Percentiles rank a stretch among this genome's conserved stretches.
Conservation (phyloP, 768 basidiomycete species). For the Kockovaella imperatae region DNA sequence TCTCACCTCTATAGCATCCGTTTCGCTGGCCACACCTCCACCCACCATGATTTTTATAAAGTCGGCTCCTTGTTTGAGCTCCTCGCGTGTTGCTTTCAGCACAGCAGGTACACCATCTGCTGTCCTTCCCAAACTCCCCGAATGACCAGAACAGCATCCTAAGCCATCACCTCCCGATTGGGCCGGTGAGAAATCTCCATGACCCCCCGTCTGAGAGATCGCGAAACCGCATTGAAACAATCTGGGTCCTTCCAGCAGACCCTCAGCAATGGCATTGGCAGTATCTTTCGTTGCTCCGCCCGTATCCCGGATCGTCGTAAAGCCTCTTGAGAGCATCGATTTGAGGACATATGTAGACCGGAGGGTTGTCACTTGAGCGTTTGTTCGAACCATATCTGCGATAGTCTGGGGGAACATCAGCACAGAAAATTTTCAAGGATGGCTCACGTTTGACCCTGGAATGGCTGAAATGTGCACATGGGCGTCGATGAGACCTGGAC, state of each 20-base stretch:
- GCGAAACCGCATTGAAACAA: constrained; percentile 48
- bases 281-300: constrained; percentile 47
- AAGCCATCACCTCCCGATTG: constrained; percentile 17
- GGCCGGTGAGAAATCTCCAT: constrained; percentile 44
- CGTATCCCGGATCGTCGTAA: constrained; percentile 48
- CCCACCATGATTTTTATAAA: constrained; percentile 47
- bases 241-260: constrained; percentile 45
- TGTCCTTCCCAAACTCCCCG: constrained; percentile 38
- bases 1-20: no score
- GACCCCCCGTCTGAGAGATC: constrained; percentile 49
- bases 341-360: constrained; percentile 47
- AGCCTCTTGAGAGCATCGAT: constrained; percentile 47
- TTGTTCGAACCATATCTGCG: constrained; percentile 42
- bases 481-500: constrained; percentile 50
- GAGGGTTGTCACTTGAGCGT: constrained; percentile 44
- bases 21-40: constrained; percentile 49
- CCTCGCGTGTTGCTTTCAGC: constrained; percentile 45
- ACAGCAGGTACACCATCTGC: constrained; percentile 48
- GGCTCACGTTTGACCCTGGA: constrained; percentile 43
- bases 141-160: constrained; percentile 46
- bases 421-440: not conserved
- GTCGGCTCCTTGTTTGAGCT: constrained; percentile 47
- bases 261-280: constrained; percentile 43
- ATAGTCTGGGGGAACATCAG: constrained; percentile 33
- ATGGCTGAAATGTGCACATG: constrained; percentile 50